Conservation (phyloP, 148 eudicot species). For the Rhododendron ovatum region DNA sequence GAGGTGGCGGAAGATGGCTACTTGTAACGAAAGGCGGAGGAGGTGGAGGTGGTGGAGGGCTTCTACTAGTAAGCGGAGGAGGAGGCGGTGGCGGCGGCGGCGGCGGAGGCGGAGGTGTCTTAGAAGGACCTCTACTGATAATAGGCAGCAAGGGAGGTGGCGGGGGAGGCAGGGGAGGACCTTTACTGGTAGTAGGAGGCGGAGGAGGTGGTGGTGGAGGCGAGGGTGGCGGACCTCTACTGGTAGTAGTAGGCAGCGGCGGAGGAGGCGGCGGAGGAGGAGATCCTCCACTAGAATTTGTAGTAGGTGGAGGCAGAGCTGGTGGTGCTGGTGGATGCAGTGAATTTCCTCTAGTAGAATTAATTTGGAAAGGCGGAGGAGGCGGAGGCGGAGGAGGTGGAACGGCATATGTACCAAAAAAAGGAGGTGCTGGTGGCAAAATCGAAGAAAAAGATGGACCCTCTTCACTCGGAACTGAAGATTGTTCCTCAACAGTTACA, state of each 20-base stretch:
- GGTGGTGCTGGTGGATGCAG: constrained; percentile 21
- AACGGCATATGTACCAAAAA: constrained; percentile 17
- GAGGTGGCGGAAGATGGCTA: constrained; percentile 18
- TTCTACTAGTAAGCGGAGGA: constrained; percentile 12
- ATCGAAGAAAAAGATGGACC: constrained; percentile 13
- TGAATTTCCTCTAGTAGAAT: neutral
- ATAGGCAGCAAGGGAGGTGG: constrained; percentile 27
- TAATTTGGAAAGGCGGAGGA: constrained; percentile 18
- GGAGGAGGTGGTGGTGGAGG: constrained; percentile 20
- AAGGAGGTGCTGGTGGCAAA: constrained; percentile 4
- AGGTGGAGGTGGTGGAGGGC: constrained; percentile 9
- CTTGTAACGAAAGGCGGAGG: constrained; percentile 19
- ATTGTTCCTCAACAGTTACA: constrained; percentile 20
- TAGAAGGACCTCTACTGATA: constrained; percentile 14
- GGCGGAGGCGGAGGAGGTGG: constrained; percentile 20
- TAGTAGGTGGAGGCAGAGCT: constrained; percentile 21
- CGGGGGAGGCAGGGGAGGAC: constrained; percentile 25
- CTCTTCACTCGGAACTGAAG: constrained; percentile 17
- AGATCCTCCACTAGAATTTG: constrained; percentile 15
- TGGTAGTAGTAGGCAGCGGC: constrained; percentile 17
- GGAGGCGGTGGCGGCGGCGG: constrained; percentile 28
- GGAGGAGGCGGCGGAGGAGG: constrained; percentile 19
- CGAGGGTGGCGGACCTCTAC: constrained; percentile 18
- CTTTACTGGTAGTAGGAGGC: constrained; percentile 21
- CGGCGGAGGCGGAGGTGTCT: constrained; percentile 23